Conservation (phyloP, 2,329 filamentous ascomycete species). For the Ceratocystis cubensis region DNA sequence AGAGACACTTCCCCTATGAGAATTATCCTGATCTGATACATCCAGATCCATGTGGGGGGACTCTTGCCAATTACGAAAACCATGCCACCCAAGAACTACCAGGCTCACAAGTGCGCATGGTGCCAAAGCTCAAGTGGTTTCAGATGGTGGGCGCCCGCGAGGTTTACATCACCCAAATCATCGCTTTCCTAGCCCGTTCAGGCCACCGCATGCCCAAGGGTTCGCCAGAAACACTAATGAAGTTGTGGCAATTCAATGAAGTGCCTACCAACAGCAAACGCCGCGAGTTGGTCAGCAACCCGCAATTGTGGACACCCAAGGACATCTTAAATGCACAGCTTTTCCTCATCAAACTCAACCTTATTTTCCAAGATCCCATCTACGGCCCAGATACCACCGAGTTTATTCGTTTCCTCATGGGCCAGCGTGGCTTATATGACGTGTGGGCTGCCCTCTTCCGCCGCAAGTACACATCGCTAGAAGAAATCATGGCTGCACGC, state of each 20-base stretch:
- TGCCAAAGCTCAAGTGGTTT: constrained; percentile 56
- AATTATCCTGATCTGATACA: constrained; percentile 47
- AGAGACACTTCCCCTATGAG: constrained; percentile 46
- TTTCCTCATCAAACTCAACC: constrained; percentile 59
- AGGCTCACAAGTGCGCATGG: constrained; percentile 31
- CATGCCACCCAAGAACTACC: constrained; percentile 18
- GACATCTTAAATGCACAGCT: constrained; percentile 51
- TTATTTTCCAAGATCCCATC: constrained; percentile 54
- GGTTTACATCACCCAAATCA: constrained; percentile 45
- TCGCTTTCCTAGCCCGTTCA: constrained; percentile 45
- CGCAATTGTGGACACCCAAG: constrained; percentile 41
- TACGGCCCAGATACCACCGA: constrained; percentile 38
- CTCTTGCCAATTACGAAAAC: constrained; percentile 27
- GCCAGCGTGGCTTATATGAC: constrained; percentile 42
- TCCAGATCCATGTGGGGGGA: constrained; percentile 44
- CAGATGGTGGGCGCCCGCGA: constrained; percentile 52
- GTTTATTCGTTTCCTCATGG: constrained; percentile 46
- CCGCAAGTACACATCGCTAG: constrained; percentile 36
- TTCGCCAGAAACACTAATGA: constrained; percentile 41
- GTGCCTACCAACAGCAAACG: constrained; percentile 45
- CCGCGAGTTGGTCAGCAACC: constrained; percentile 40
- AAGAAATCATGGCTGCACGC: constrained; percentile 45
- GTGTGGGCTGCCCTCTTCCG: constrained; percentile 49
- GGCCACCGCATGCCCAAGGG: constrained; percentile 44
- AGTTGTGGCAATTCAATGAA: constrained; percentile 65